Conservation (phyloP, 805 yeast species). For the Wickerhamomyces ciferrii region DNA sequence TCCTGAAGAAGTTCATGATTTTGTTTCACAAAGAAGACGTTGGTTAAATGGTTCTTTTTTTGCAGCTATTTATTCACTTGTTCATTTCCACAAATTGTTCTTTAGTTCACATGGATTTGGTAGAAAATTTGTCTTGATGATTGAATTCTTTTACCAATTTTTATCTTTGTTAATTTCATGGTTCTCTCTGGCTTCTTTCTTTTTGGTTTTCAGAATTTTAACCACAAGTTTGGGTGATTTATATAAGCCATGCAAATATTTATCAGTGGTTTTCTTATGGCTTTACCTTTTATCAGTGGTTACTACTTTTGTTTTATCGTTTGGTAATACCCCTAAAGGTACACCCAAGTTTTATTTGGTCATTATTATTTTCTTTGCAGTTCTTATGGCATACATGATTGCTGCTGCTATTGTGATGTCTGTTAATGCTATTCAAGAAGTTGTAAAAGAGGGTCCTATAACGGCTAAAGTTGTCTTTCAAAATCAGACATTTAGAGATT, state of each 20-base stretch:
- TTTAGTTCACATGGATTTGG: slow-evolving; percentile 62
- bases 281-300: slow-evolving; percentile 74
- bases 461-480: slow-evolving; percentile 47
- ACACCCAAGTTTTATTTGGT: slow-evolving; percentile 72
- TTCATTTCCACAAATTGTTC: slow-evolving; percentile 76
- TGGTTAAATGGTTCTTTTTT: slow-evolving; percentile 97
- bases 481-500: slow-evolving; percentile 74
- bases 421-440: slow-evolving; percentile 58
- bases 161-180: slow-evolving; percentile 77
- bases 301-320: slow-evolving; percentile 81
- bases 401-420: slow-evolving; percentile 84
- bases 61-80: slow-evolving; percentile 84
- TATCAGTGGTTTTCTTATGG: slow-evolving; percentile 82
- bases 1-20: slow-evolving; percentile 81
- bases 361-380: slow-evolving; percentile 76
- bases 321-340: slow-evolving; percentile 94
- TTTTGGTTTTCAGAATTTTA: slow-evolving; percentile 82
- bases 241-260: slow-evolving; percentile 68
- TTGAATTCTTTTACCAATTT: slow-evolving; percentile 78
- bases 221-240: slow-evolving; percentile 71
- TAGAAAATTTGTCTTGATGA: slow-evolving; percentile 65
- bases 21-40: slow-evolving; percentile 87
- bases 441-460: slow-evolving; percentile 27
- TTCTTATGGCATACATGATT: slow-evolving; percentile 83
- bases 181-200: slow-evolving; percentile 90